Evolutionary conservation across 345 rosid genomes (phyloP).

Genomic region (Euphorbia lathyris): DNA sequence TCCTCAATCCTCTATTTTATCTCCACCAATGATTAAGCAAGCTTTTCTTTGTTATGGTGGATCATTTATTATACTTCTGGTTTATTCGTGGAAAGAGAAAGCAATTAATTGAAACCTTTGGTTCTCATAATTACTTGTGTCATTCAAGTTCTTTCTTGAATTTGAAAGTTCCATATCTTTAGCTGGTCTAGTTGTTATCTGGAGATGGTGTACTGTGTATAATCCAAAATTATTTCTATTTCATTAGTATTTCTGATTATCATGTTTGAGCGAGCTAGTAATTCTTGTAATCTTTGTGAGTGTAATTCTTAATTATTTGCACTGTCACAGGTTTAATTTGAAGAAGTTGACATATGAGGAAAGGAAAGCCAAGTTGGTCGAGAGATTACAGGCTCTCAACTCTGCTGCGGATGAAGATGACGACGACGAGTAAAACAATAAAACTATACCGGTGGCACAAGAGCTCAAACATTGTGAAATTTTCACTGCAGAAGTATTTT

Average conservation of each 20-base stretch:
- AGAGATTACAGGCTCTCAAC: constrained; percentile 66
- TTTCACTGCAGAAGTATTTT: not conserved
- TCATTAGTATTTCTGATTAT: not conserved
- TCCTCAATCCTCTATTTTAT: not conserved
- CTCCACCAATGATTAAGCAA: not conserved
- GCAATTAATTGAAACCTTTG: not conserved
- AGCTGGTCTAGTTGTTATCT: not conserved
- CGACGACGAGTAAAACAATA: constrained; percentile 21
- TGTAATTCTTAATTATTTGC: not conserved
- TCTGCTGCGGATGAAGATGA: constrained; percentile 38
- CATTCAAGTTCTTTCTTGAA: not conserved
- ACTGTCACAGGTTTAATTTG: constrained; percentile 60
- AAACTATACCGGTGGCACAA: not conserved
- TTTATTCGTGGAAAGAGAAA: not conserved
- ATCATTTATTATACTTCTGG: not conserved
- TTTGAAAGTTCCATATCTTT: not conserved
- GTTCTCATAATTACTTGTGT: not conserved
- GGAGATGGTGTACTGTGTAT: not conserved
- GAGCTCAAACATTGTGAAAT: not conserved
- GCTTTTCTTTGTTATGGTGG: not conserved
- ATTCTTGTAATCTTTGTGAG: not conserved
- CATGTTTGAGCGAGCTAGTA: not conserved
- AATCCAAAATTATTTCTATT: not conserved
- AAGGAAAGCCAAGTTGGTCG: constrained; percentile 75
- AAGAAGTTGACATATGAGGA: constrained; percentile 84